These are phyloP conservation scores for Flaveria brownii DNA, from an alignment of 129 eudicot genomes.

Conservation along the genomic window DNA sequence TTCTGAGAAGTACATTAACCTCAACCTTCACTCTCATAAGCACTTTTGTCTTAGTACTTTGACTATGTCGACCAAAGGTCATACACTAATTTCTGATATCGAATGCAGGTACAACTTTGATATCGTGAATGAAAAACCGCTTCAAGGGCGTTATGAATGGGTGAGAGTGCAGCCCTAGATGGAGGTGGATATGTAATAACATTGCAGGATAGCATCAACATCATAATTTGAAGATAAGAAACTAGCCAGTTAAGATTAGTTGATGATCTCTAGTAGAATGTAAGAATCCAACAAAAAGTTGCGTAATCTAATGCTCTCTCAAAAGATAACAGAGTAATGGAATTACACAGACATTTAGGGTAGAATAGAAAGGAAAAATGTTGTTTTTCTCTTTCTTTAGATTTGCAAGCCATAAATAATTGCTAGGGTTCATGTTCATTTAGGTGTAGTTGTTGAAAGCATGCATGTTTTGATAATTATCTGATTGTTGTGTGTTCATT, in stretches of 20 bases:
- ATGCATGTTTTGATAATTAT: constrained; percentile 12
- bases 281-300: constrained; percentile 40
- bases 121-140: constrained; percentile 71
- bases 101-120: constrained; percentile 89
- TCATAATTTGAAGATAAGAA: constrained; percentile 33
- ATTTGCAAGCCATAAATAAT: constrained; percentile 48
- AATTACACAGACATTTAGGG: constrained; percentile 47
- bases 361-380: constrained; percentile 35
- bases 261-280: constrained; percentile 30
- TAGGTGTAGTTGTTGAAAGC: constrained; percentile 13
- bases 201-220: constrained; percentile 17
- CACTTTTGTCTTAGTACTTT: background rate
- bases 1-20: constrained; percentile 56
- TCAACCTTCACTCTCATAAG: background rate
- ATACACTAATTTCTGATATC: background rate
- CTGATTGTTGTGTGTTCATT: background rate
- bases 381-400: constrained; percentile 36
- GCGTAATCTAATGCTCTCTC: constrained; percentile 50
- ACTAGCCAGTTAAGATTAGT: constrained; percentile 20
- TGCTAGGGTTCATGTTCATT: constrained; percentile 29
- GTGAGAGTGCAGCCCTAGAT: constrained; percentile 55
- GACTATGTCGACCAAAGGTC: constrained; percentile 2
- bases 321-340: constrained; percentile 41
- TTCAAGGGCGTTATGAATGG: constrained; percentile 92
- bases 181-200: constrained; percentile 15